phyloP scores from a whole-genome alignment of 495 filamentous ascomycete genomes.

The Geopyxis carbonaria region DNA sequence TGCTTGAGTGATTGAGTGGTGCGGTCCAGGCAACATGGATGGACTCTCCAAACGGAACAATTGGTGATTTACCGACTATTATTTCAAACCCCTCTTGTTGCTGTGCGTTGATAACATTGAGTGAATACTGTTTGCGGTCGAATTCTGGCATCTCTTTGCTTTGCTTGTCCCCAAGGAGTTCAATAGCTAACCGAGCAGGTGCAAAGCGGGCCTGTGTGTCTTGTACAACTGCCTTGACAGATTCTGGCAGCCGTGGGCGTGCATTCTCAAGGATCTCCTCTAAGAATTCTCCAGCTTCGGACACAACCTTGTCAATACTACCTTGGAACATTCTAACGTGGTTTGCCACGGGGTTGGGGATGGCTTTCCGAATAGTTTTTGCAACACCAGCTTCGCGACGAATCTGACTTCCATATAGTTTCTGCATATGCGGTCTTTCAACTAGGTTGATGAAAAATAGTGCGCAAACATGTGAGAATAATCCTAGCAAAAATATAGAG shows the following conservation, averaged over 20 bases:
- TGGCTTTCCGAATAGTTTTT: constrained; percentile 67
- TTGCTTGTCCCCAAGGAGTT: constrained; percentile 34
- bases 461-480: constrained; percentile 68
- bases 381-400: constrained; percentile 78
- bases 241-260: constrained; percentile 70
- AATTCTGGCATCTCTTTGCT: constrained; percentile 61
- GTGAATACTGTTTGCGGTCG: constrained; percentile 63
- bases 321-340: constrained; percentile 47
- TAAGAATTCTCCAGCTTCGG: constrained; percentile 67
- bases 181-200: constrained; percentile 74
- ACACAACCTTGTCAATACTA: constrained; percentile 72
- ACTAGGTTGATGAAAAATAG: constrained; percentile 83
- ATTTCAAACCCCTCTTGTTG: constrained; percentile 33
- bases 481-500: constrained; percentile 64
- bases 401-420: constrained; percentile 73
- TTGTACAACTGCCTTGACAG: constrained; percentile 69
- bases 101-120: constrained; percentile 38
- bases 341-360: constrained; percentile 62
- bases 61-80: constrained; percentile 41
- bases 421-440: constrained; percentile 96
- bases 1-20: constrained; percentile 75
- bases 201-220: constrained; percentile 81
- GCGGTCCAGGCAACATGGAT: constrained; percentile 88
- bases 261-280: constrained; percentile 81
- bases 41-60: constrained; percentile 78